Percentiles rank a stretch among this genome's conserved stretches.
phyloP scores from a whole-genome alignment of 768 basidiomycete genomes.

The Hericium coralloides region DNA sequence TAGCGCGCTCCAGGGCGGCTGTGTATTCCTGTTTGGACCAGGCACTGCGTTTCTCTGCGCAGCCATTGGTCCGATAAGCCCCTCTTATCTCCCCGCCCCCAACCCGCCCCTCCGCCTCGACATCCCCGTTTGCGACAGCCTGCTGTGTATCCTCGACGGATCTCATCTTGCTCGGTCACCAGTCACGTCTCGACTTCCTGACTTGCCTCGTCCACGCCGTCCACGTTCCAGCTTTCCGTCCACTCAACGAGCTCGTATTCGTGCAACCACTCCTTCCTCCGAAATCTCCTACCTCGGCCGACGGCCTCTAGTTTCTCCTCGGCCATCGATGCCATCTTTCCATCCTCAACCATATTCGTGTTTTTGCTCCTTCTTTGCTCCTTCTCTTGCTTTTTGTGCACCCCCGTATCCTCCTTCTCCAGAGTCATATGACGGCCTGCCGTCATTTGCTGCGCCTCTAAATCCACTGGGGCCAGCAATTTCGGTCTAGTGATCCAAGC shows the following conservation, averaged over 20 bases:
- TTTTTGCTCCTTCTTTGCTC: too few species aligned
- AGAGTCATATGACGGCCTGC: background rate
- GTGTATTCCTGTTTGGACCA: background rate
- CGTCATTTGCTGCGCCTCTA: background rate
- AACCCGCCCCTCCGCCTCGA: background rate
- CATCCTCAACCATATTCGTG: background rate
- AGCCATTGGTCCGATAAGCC: background rate
- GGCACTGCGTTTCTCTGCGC: background rate
- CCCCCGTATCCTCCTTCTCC: background rate
- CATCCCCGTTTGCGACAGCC: background rate
- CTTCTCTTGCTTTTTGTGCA: background rate
- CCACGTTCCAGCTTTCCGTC: background rate
- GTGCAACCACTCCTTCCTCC: background rate
- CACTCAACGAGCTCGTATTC: background rate
- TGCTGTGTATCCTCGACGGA: too few species aligned
- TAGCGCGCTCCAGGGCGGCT: background rate
- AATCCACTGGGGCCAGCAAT: background rate
- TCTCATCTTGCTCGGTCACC: background rate
- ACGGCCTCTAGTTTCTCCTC: background rate
- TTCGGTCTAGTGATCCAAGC: too few species aligned
- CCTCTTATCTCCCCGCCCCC: background rate
- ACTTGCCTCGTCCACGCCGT: background rate
- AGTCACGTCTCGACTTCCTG: background rate
- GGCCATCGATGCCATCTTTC: background rate
- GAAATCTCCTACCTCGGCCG: background rate